Percentiles rank a stretch among this genome's conserved stretches.
These are phyloP conservation scores for Zangia roseola DNA, from an alignment of 768 basidiomycete species.

Conservation along the genomic window DNA sequence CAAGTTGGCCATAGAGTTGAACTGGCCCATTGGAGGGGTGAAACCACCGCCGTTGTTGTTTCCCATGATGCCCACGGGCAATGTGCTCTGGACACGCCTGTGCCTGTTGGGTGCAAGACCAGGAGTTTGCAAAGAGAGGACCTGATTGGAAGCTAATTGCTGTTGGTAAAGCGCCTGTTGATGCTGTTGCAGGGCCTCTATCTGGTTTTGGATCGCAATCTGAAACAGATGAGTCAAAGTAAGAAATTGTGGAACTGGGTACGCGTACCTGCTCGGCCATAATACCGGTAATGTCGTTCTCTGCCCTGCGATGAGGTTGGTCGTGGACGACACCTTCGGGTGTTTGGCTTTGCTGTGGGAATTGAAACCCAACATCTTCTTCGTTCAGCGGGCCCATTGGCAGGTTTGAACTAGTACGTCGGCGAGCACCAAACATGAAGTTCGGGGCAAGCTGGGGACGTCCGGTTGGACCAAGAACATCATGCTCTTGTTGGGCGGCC, in stretches of 20 bases:
- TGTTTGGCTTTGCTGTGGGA: constrained; percentile 58
- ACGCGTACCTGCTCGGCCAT: constrained; percentile 89
- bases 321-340: constrained; percentile 30
- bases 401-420: constrained; percentile 48
- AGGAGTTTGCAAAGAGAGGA: constrained; percentile 75
- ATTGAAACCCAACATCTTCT: constrained; percentile 80
- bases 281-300: constrained; percentile 79
- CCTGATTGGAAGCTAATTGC: constrained; percentile 84
- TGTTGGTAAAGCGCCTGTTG: constrained; percentile 89
- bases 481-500: constrained; percentile 67
- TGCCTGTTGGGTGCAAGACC: constrained; percentile 74
- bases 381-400: constrained; percentile 73
- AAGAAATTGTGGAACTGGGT: neutral
- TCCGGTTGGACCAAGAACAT: constrained; percentile 66
- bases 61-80: constrained; percentile 55
- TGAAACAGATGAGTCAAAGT: constrained; percentile 30
- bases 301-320: constrained; percentile 51
- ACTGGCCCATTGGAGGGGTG: constrained; percentile 57
- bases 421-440: constrained; percentile 82
- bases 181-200: constrained; percentile 86
- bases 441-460: constrained; percentile 88
- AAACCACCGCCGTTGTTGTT: constrained; percentile 37
- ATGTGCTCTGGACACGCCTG: constrained; percentile 84
- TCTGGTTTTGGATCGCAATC: constrained; percentile 89
- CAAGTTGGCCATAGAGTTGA: constrained; percentile 51